Percentiles rank a stretch among this genome's conserved stretches.
phyloP scores from a whole-genome alignment of 2,329 filamentous ascomycete species.

The Trichoderma sp. region DNA sequence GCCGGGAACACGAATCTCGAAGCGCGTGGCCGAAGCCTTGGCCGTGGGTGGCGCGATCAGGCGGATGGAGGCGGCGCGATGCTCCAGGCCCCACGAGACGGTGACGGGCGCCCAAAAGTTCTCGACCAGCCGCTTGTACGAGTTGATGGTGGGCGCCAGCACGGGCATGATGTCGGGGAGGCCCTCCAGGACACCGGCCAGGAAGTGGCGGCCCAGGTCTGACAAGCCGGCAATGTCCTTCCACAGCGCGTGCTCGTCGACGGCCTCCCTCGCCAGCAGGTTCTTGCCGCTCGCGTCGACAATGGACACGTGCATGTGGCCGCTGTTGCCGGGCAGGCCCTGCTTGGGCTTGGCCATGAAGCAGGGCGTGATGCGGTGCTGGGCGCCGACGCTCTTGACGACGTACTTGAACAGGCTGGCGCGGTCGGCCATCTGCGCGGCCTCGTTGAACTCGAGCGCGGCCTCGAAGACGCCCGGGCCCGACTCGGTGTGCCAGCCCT shows the following conservation, averaged over 20 bases:
- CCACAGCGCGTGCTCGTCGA: constrained; percentile 71
- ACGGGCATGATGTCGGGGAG: constrained; percentile 95
- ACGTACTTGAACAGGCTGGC: constrained; percentile 93
- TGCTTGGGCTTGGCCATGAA: constrained; percentile 98
- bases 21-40: constrained; percentile 81
- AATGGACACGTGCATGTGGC: constrained; percentile 92
- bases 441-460: constrained; percentile 86
- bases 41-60: constrained; percentile 86
- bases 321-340: constrained; percentile 89
- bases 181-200: constrained; percentile 85
- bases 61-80: constrained; percentile 87
- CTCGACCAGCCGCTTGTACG: constrained; percentile 96
- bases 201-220: constrained; percentile 87
- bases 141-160: constrained; percentile 92
- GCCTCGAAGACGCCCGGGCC: constrained; percentile 95
- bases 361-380: constrained; percentile 89
- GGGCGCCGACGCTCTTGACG: constrained; percentile 83
- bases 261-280: constrained; percentile 71
- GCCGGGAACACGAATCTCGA: constrained; percentile 92
- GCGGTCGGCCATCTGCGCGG: constrained; percentile 86
- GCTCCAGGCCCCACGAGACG: constrained; percentile 94
- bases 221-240: constrained; percentile 78
- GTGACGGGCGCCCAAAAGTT: constrained; percentile 99
- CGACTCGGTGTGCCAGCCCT: constrained; percentile 95
- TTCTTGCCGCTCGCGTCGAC: constrained; percentile 81